Evolutionary conservation across 306 rosid species (phyloP), one percentile per base, ranked within the genome.

Genomic region (Ormosia emarginata): DNA sequence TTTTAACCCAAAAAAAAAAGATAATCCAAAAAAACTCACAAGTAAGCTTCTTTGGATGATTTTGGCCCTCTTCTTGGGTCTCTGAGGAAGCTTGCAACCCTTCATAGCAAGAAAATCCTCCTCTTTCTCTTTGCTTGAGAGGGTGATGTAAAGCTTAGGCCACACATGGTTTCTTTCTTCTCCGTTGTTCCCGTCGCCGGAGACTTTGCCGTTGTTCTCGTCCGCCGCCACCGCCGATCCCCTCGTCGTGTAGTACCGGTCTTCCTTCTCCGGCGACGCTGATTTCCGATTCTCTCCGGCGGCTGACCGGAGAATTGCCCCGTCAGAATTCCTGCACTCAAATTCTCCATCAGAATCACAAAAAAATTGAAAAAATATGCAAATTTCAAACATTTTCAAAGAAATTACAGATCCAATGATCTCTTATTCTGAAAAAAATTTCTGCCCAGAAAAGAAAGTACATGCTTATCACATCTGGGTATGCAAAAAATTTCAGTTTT

Each of bases 21-120:
- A 44, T 13, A 7, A 40, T 36, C 24, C 24, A 24, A 24, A 6
- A 67, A 39, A 59, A 73, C 93, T 84, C 67, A 92, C 97, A 66
- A 88, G 90, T 78, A 92, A 77, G 85, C 91, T 92, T 87, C 95
- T 84, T 83, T 92, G 97, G 43, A 92, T 88, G 72, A 91, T 79
- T 69, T 92, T 92, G 29, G 97, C 95, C 56, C 97, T 86, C 85
- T 92, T 92, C 82, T 92, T 92, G 0, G 97, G 97, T 77, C 97
- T 89, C 68, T 91, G 95, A 63, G 97, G 93, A 77, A 90, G 93
- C 67, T 89, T 92, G 69, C 95, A 92, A 30, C 97, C 95, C 58
- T 92, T 92, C 94, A 92, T 90, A 3, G 94, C 97, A 47, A 92
- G 85, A 88, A 92, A 92, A 30, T 92, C 97, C 24, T 93, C 94